Evolutionary conservation across 1,139 yeast genomes (phyloP).

Genomic region (Candida sanyaensis): DNA sequence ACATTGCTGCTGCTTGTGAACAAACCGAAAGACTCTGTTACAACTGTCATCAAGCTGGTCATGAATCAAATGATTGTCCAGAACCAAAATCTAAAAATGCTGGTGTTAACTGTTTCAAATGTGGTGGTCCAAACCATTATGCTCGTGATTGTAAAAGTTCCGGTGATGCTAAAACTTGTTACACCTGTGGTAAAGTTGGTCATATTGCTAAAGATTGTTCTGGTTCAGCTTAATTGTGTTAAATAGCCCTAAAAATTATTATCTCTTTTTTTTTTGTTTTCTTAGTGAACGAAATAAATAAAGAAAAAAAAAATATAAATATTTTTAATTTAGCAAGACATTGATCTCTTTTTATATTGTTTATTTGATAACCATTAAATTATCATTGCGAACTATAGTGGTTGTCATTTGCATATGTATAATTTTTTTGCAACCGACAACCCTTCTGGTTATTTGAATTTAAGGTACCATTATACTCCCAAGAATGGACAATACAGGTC

Average conservation of each 20-base stretch:
- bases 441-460: no score
- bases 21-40: conserved; percentile 85
- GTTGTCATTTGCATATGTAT: no score
- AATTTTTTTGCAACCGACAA: no score
- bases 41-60: conserved; percentile 92
- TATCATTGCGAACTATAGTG: no score
- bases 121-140: conserved; percentile 92
- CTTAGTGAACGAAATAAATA: no score
- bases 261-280: not conserved
- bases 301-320: no score
- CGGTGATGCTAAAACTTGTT: conserved; percentile 59
- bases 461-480: no score
- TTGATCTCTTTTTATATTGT: no score
- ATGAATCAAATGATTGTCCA: conserved; percentile 85
- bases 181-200: conserved; percentile 89
- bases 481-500: no score
- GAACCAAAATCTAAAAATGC: conserved; percentile 75
- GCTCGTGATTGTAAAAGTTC: conserved; percentile 77
- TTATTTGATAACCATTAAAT: no score
- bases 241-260: not conserved
- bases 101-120: conserved; percentile 79
- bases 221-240: conserved; percentile 27
- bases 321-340: no score
- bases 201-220: conserved; percentile 87
- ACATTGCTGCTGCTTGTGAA: conserved; percentile 84